Base-by-base conservation (phyloP, 2,329 filamentous ascomycete species). In the Phialemoniopsis sp. region DNA sequence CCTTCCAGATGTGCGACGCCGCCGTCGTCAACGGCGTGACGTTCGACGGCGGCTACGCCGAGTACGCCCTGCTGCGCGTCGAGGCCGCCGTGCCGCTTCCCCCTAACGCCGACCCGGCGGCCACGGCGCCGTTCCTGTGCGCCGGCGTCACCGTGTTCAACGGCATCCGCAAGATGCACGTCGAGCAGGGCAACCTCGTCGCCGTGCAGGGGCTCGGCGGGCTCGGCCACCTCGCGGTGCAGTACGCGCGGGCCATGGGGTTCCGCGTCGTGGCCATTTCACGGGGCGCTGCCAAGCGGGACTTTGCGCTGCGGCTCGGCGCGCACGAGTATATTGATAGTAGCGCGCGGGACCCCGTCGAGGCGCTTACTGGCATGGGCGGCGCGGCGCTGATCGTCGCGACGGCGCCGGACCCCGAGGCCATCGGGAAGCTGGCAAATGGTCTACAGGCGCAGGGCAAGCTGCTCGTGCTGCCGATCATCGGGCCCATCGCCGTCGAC, bases 181-280 rank as follows among this genome's bases (percentile, higher is more conserved):
- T 78, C 32, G 63, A 70, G 49, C 68, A 72, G 38, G 75, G 76
- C 5, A 66, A 60, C 13, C 43, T 71, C 1, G 71, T 80, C 2
- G 76, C 73, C 14, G 53, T 80, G 17, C 79, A 90, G 43, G 87
- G 85, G 13, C 68, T 91, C 4, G 80, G 88, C 36, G 87, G 87
- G 3, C 70, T 90, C 1, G 86, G 86, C 2, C 86, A 90, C 58
- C 59, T 90, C 17, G 86, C 84, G 0, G 80, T 90, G 21, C 85
- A 89, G 55, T 89, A 83, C 55, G 84, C 84, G 4, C 68, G 68
- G 36, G 80, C 81, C 60, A 87, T 89, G 84, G 86, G 86, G 3
- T 89, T 83, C 59, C 72, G 77, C 42, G 78, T 86, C 6, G 78
- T 79, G 2, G 86, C 83, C 1, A 71, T 90, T 37, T 46, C 41